phyloP scores from a whole-genome alignment of 2,329 filamentous ascomycete species.

The Trichoderma guizhouense region DNA sequence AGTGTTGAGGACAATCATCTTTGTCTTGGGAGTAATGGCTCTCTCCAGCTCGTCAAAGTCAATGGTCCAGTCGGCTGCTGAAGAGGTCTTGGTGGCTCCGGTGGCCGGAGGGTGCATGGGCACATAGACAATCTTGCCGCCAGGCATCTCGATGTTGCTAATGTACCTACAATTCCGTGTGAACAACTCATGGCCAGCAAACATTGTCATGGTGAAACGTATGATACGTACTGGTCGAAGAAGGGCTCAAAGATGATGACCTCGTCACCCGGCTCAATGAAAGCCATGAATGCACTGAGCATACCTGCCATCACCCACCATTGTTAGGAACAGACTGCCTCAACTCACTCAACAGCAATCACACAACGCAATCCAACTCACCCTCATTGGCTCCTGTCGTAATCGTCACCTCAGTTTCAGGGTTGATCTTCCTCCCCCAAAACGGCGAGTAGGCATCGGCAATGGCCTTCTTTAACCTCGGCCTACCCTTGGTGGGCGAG shows the following conservation, averaged over 20 bases:
- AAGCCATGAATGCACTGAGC: slow-evolving; percentile 97
- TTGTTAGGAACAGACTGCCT: not conserved
- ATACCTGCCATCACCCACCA: slow-evolving; percentile 50
- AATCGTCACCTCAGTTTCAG: slow-evolving; percentile 90
- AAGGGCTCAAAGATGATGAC: slow-evolving; percentile 98
- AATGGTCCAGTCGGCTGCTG: slow-evolving; percentile 83
- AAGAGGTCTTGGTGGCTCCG: slow-evolving; percentile 74
- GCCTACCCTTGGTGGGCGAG: slow-evolving; percentile 89
- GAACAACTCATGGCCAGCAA: not conserved
- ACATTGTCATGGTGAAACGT: not conserved
- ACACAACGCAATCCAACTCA: not conserved
- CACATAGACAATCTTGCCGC: slow-evolving; percentile 91
- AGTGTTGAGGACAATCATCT: slow-evolving; percentile 92
- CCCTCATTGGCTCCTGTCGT: slow-evolving; percentile 87
- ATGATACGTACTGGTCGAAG: slow-evolving; percentile 75
- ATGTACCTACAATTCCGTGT: slow-evolving; percentile 56
- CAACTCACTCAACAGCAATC: not conserved
- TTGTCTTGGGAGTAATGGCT: slow-evolving; percentile 80
- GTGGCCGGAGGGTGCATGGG: slow-evolving; percentile 86
- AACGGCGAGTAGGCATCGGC: slow-evolving; percentile 87
- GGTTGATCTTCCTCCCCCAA: slow-evolving; percentile 78
- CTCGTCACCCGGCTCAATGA: slow-evolving; percentile 90
- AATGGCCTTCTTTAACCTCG: slow-evolving; percentile 87
- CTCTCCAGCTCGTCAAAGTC: slow-evolving; percentile 78
- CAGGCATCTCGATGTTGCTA: slow-evolving; percentile 97